Conservation (phyloP, 176 grass and related monocot genomes). For the Musa beccarii region DNA sequence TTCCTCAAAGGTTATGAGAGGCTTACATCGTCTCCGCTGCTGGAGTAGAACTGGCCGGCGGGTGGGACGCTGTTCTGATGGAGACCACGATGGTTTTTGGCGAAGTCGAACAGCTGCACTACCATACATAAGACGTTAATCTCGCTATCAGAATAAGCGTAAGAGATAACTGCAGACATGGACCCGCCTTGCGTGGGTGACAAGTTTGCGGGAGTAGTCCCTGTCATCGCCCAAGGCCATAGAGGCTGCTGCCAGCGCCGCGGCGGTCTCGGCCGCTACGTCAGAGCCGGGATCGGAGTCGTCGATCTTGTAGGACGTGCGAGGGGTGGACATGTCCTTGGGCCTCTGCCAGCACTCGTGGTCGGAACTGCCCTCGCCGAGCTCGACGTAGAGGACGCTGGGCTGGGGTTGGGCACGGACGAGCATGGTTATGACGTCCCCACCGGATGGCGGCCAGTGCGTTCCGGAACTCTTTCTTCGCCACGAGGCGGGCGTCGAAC, state of each 20-base stretch:
- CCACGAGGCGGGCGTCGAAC: constrained; percentile 7
- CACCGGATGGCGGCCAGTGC: constrained; percentile 48
- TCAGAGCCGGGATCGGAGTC: constrained; percentile 43
- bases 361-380: constrained; percentile 75
- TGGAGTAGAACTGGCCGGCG: constrained; percentile 36
- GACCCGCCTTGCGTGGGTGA: constrained; percentile 51
- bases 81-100: constrained; percentile 40
- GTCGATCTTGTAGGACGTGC: constrained; percentile 29
- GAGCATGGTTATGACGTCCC: constrained; percentile 15
- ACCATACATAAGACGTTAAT: no score
- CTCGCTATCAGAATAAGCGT: no score
- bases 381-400: constrained; percentile 52
- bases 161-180: no score
- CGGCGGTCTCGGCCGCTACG: constrained; percentile 63
- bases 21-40: constrained; percentile 59
- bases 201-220: constrained; percentile 25
- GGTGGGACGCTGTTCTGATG: constrained; percentile 54
- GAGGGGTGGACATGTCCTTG: constrained; percentile 76
- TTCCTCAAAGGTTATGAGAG: no score
- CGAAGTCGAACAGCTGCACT: constrained; percentile 59
- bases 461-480: constrained; percentile 33
- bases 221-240: constrained; percentile 25
- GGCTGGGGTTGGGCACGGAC: constrained; percentile 28
- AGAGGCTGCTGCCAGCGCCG: constrained; percentile 47
- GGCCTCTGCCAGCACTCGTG: constrained; percentile 72